Evolutionary conservation across 495 filamentous ascomycete genomes (phyloP).

Genomic region (Penicillium desertorum): DNA sequence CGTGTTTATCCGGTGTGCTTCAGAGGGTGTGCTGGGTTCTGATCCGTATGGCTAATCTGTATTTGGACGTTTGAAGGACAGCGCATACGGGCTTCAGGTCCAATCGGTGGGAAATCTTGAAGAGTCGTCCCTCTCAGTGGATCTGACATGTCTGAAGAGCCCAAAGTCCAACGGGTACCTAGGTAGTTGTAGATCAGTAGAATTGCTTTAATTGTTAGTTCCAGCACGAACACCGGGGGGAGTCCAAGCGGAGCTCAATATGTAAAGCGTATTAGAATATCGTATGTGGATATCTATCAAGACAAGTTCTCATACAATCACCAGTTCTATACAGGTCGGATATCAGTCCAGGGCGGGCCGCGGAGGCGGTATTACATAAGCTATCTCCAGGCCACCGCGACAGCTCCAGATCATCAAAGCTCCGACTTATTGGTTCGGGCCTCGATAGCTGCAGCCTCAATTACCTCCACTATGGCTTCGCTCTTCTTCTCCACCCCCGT

Average conservation of each 20-base stretch:
- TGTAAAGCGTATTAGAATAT: not conserved
- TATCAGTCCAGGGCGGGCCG: not conserved
- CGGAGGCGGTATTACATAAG: slow-evolving; percentile 10
- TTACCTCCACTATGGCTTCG: slow-evolving; percentile 64
- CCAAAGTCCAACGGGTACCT: not conserved
- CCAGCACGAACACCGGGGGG: not conserved
- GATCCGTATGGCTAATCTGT: slow-evolving; percentile 3
- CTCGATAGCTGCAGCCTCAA: slow-evolving; percentile 12
- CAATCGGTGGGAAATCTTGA: slow-evolving; percentile 9
- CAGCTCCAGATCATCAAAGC: slow-evolving; percentile 13
- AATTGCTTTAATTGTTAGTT: not conserved
- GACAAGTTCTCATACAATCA: not conserved
- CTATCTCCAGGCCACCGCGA: slow-evolving; percentile 13
- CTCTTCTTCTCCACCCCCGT: slow-evolving; percentile 98
- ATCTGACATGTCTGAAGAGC: slow-evolving; percentile 8
- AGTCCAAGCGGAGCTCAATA: not conserved
- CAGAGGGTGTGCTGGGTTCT: not conserved
- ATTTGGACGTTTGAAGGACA: not conserved
- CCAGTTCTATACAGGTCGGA: not conserved
- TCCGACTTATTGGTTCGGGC: slow-evolving; percentile 5
- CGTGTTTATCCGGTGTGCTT: not conserved
- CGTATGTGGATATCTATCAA: not conserved
- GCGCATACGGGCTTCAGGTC: not conserved
- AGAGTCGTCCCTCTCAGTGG: not conserved
- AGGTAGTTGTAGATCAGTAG: slow-evolving; percentile 6